Conservation (phyloP, 2,329 filamentous ascomycete species). For the Juglanconis sp. region DNA sequence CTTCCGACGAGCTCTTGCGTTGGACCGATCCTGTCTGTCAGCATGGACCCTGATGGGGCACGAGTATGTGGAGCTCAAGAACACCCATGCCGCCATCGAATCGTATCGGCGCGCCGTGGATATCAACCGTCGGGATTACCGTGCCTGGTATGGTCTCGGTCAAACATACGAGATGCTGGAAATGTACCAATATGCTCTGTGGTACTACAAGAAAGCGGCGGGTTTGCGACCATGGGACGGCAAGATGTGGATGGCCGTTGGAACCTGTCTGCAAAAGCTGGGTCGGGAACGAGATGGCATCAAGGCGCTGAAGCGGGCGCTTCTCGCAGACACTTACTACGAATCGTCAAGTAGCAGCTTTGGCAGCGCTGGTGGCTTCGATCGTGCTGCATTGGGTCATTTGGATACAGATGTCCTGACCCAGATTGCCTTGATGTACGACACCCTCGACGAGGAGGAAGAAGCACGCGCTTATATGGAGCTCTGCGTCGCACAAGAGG, state of each 20-base stretch:
- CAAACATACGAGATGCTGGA: slow-evolving; percentile 97
- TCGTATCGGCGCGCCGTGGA: slow-evolving; percentile 94
- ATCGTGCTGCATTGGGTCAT: slow-evolving; percentile 51
- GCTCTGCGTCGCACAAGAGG: slow-evolving; percentile 87
- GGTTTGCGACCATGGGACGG: slow-evolving; percentile 92
- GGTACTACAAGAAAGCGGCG: slow-evolving; percentile 96
- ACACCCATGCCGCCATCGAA: slow-evolving; percentile 96
- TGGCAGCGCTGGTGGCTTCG: slow-evolving; percentile 43
- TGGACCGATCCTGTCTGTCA: slow-evolving; percentile 86
- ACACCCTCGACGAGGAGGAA: slow-evolving; percentile 70
- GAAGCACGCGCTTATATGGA: slow-evolving; percentile 95
- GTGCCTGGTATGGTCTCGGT: slow-evolving; percentile 95
- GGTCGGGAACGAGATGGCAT: slow-evolving; percentile 84
- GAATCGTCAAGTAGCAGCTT: slow-evolving; percentile 58
- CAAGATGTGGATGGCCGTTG: slow-evolving; percentile 98
- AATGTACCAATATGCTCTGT: slow-evolving; percentile 95
- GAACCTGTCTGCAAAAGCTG: slow-evolving; percentile 87
- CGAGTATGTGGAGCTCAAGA: slow-evolving; percentile 97
- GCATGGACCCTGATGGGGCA: slow-evolving; percentile 99
- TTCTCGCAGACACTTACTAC: slow-evolving; percentile 84
- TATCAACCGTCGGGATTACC: slow-evolving; percentile 92
- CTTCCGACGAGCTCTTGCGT: slow-evolving; percentile 85
- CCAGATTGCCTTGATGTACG: slow-evolving; percentile 87
- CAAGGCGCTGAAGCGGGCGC: slow-evolving; percentile 87
- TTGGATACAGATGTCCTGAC: slow-evolving; percentile 89